Evolutionary conservation across 2,329 filamentous ascomycete genomes (phyloP).

Genomic region (Lachnellula suecica): DNA sequence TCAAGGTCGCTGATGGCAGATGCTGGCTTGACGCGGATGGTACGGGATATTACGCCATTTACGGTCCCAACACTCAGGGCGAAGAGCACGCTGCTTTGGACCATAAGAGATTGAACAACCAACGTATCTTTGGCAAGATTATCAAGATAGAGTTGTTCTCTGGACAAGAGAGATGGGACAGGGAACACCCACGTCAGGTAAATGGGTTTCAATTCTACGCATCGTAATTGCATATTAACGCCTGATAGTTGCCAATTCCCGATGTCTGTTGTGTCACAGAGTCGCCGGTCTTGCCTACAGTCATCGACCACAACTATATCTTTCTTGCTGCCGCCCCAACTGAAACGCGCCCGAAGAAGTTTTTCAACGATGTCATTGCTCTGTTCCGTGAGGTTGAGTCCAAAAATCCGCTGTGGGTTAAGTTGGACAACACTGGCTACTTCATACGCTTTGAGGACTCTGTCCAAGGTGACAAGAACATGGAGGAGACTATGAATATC

Average conservation of each 20-base stretch:
- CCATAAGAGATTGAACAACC: not conserved
- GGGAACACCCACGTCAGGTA: too few relatives aligned
- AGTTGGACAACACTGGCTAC: not conserved
- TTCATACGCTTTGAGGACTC: not conserved
- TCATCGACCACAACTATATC: not conserved
- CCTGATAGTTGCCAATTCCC: not conserved
- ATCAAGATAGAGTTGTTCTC: not conserved
- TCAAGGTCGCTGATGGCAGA: not conserved
- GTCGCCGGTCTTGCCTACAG: not conserved
- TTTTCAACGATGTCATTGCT: not conserved
- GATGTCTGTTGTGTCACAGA: not conserved
- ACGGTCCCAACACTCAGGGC: too few relatives aligned
- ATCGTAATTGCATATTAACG: not conserved
- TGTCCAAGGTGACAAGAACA: not conserved
- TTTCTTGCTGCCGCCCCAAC: not conserved
- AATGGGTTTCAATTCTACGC: not conserved
- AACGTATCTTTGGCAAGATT: not conserved
- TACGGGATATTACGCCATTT: not conserved
- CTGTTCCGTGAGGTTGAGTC: not conserved
- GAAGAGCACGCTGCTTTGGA: not conserved
- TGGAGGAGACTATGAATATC: not conserved
- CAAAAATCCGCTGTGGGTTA: not conserved
- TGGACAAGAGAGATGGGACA: not conserved
- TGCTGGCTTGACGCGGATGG: not conserved
- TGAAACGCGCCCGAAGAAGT: not conserved